These are phyloP conservation scores for Flaveria floridana DNA, from an alignment of 140 eudicot genomes.

Conservation along the genomic window DNA sequence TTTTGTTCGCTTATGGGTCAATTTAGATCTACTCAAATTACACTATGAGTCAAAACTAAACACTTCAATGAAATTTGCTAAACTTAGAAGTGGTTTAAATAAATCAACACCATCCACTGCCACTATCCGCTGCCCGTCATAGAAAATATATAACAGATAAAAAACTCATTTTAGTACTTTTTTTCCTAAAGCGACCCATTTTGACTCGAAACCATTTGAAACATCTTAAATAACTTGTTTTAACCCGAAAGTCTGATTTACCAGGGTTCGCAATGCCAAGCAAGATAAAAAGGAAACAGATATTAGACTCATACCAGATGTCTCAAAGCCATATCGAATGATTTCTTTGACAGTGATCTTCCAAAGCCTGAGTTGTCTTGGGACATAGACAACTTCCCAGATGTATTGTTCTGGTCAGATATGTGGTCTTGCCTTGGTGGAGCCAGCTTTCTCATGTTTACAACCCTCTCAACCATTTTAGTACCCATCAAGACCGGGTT, in stretches of 20 bases:
- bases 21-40: too few relatives aligned
- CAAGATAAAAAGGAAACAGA: background rate
- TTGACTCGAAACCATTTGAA: background rate
- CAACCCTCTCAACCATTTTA: slow-evolving; percentile 89
- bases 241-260: background rate
- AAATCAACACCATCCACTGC: background rate
- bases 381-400: slow-evolving; percentile 51
- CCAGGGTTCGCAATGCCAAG: background rate
- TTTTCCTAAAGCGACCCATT: background rate
- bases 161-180: background rate
- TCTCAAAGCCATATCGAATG: slow-evolving; percentile 86
- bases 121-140: background rate
- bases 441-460: slow-evolving; percentile 89
- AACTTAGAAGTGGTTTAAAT: too few relatives aligned
- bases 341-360: slow-evolving; percentile 71
- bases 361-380: slow-evolving; percentile 81
- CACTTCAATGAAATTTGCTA: background rate
- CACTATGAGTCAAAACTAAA: too few relatives aligned
- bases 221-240: too few relatives aligned
- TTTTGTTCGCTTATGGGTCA: background rate
- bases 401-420: slow-evolving; percentile 35
- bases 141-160: too few relatives aligned
- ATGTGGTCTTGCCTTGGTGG: slow-evolving; percentile 60
- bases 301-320: slow-evolving; percentile 56
- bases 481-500: slow-evolving; percentile 87